Evolutionary conservation across 1,284 basidiomycete species (phyloP), one percentile per base, ranked within the genome.

Genomic region (Ceratobasidium sp.): DNA sequence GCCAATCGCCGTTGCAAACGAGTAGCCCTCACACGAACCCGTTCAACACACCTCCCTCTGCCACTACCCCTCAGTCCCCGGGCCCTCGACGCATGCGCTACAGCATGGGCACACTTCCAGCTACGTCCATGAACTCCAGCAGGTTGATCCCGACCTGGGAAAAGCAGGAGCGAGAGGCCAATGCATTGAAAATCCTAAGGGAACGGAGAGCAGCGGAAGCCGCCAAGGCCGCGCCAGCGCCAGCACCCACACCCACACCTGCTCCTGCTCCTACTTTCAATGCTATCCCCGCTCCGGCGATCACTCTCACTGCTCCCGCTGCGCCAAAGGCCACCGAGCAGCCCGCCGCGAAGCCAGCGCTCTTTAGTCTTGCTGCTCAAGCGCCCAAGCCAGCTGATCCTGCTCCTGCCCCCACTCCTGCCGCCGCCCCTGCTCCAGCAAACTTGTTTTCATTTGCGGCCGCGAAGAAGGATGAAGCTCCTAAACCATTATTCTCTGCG

Each of bases 381-480:
- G 64, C 64, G 28, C 64, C 64, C 35, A 67, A 67, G 38, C 64
- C 64, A 41, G 50, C 64, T 30, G 64, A 41, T 6, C 49, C 63
- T 9, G 38, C 63, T 13, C 35, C 63, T 16, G 30, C 54, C 13
- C 26, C 54, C 23, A 32, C 63, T n/a, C 58, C 58, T 26, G 41
- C 43, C 43, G 11, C 43, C n/a, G n/a, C 58, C 41, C 58, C 59
- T 32, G 59, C 59, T 2, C 35, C 44, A 2, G 11, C 64, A 21
- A 67, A 55, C 35, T 32, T 26, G 2, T 55, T 67, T n/a, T 67
- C 64, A 13, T 67, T 67, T 67, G 55, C 3, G 13, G 64, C 64
- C 13, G 49, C 49, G 7, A 67, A 67, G 50, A 67, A 55, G 64
- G 64, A 67, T 18, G 50, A 67, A 28, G 21, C 50, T 1, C 32